Evolutionary conservation across 257 asterid genomes (phyloP), one percentile per base, ranked within the genome.

Genomic region (Prunella vulgaris): DNA sequence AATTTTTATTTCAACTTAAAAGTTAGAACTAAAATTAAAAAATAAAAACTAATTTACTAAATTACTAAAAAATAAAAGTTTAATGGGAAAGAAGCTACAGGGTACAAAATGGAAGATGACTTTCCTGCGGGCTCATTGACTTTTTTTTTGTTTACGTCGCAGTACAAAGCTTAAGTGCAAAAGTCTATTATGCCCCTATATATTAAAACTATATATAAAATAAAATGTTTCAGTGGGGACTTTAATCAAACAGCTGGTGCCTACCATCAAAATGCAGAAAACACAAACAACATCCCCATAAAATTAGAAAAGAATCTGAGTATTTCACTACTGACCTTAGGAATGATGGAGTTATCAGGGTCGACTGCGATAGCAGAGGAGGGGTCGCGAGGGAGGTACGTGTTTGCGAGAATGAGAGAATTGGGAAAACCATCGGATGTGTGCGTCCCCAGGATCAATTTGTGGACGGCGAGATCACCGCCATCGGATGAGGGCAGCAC

Each of bases 361-460:
- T 77, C 81, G 37, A 77, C 72, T 2, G 53, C 84, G 35, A 86
- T 57, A 5, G 86, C 82, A 18, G 88, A 69, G 44, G 82, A 71
- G 28, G 87, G 89, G 59, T 81, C 84, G 9, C 82, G 82, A 0
- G 98, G 96, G 60, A 90, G 90, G 80, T 83, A 83, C 15, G 88
- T 97, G 24, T 88, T 76, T 6, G 97, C 99, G 30, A 94, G 70
- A 86, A 94, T 73, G 72, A 94, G 91, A 44, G 71, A 94, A 72
- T 94, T 91, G 35, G 95, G 95, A 70, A 9, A 52, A 25, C 70
- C 96, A 25, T 87, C 99, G 48, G 95, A 77, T 12, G 97, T 94
- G 79, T 94, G 97, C 37, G 97, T 91, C 70, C 99, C 97, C 5
- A 94, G 90, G 57, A 89, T 69, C 68, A 90, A 75, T 46, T 80